Evolutionary conservation across 371 early-diverging fungal genomes (phyloP), one percentile per base, ranked within the genome.

Genomic region (Syncephalastrum monosporum): DNA sequence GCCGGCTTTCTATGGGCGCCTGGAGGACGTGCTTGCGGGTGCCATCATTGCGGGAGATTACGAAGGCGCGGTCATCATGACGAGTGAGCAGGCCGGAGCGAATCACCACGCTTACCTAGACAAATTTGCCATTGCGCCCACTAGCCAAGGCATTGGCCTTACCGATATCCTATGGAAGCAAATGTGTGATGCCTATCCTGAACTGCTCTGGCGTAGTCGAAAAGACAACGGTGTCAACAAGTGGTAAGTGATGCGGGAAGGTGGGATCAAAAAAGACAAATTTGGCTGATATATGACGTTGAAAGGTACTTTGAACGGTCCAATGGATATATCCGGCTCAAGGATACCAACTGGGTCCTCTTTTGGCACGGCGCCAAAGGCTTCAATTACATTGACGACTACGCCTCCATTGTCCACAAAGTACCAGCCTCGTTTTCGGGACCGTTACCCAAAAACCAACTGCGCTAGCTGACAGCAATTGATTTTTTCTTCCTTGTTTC

Each of bases 161-260:
- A 95, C 95, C 0, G 97, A 97, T 68, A 91, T 95, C 13, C 60
- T 97, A 51, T 97, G 97, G 97, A 82, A 84, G 29, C 79, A 82
- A 48, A 75, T 97, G 71, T 74, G 82, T 38, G 79, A 80, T 43
- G 72, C 72, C n/a, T 92, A 87, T 61, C 86, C 87, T 0, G 81
- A 84, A 67, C 65, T 93, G 51, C 76, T 88, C 53, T 97, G 97
- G 97, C 78, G 97, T 61, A 88, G 89, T 59, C 81, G 95, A 49
- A 74, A 80, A n/a, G 85, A 87, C 42, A 97, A 97, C 62, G 90
- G 89, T 0, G 95, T 97, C 17, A 97, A 96, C 63, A 90, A 89
- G 64, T 96, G 96, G 96, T 82, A 71, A 52, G 55, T n/a, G 3
- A 17, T 15, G 23, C 44, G 3, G 41, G 43, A 14, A 33, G 23